Evolutionary conservation across 1,139 yeast genomes (phyloP), one percentile per base, ranked within the genome.

Genomic region (Candida gigantensis): DNA sequence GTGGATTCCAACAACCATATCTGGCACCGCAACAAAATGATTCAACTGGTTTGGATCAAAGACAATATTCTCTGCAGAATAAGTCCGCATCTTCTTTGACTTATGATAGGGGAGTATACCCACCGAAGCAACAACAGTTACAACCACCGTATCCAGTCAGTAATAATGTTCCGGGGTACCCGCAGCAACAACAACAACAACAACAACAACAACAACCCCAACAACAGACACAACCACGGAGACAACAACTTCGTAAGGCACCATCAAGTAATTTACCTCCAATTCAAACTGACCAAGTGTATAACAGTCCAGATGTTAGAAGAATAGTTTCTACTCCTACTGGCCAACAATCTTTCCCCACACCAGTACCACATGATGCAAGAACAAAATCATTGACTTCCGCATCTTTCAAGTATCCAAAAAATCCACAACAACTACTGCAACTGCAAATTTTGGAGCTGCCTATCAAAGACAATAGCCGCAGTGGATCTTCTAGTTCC

Each of bases 291-390:
- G 50, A 46, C 18, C 43, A 42, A 29, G 37, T 39, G 6, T 30
- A 33, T 12, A 29, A 38, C 30, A 31, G 39, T 27, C 30, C 39
- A 34, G 28, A 49, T 45, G 18, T 33, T 3, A 45, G 63, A 41
- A 41, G 65, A 35, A 55, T 57, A 23, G 62, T 53, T 3, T 60
- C 65, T 1, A 49, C 60, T 1, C 62, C 63, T 5, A 42, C 42
- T 11, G 24, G 24, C 9, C 47, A 51, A 28, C 54, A 53, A 11
- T 41, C 41, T 17, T 35, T 35, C 14, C 42, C 42, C 8, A 41
- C 32, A 6, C 38, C 39, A 32, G 31, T 36, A 18, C 35, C 12
- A 33, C 45, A 37, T 34, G 63, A 59, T 6, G 25, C 44, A 6
- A 43, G 64, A 40, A 55, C 53, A 36, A 52, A 49, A 50, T 59